Evolutionary conservation across 116 monocot genomes (phyloP), one percentile per base, ranked within the genome.

Genomic region (Trichopus zeylanicus): DNA sequence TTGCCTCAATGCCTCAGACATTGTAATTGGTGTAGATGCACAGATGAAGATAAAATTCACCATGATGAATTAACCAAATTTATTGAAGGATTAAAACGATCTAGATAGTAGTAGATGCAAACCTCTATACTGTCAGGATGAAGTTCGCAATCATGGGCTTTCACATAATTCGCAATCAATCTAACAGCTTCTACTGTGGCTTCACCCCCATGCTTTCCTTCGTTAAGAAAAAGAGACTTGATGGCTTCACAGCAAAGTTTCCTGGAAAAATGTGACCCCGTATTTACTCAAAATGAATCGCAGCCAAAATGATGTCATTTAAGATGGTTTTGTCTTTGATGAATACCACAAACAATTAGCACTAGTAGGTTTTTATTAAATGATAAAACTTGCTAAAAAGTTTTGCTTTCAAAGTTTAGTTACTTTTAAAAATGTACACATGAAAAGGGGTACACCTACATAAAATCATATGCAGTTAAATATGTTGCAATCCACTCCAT

Each of bases 161-260:
- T 97, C 54, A 91, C 97, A 67, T 53, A 75, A 63, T 68, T 67
- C 54, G 97, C 69, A 61, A 97, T 91, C 70, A 87, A 68, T 53
- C 69, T 78, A 69, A 97, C 97, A 75, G 87, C 97, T 70, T 84
- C 79, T n/a, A 91, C 31, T 63, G 91, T 97, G 52, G 76, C 91
- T 75, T 91, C 76, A 72, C 91, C 97, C 29, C 81, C 78, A 78
- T 97, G 91, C 61, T 97, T 97, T 34, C 87, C 91, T 70, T 97
- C 91, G 63, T 91, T 82, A 29, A 57, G 31, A 69, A 97, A 97
- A 54, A 90, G 32, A 10, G 84, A 81, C 34, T 51, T 84, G 30
- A 91, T 60, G 37, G 91, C 72, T 68, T 75, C 75, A 80, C 91
- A 81, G 31, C 87, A 94, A 20, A 73, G 52, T 35, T 86, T 86